Conservation (phyloP, 2,329 filamentous ascomycete genomes). For the Fusarium marasasianum region DNA sequence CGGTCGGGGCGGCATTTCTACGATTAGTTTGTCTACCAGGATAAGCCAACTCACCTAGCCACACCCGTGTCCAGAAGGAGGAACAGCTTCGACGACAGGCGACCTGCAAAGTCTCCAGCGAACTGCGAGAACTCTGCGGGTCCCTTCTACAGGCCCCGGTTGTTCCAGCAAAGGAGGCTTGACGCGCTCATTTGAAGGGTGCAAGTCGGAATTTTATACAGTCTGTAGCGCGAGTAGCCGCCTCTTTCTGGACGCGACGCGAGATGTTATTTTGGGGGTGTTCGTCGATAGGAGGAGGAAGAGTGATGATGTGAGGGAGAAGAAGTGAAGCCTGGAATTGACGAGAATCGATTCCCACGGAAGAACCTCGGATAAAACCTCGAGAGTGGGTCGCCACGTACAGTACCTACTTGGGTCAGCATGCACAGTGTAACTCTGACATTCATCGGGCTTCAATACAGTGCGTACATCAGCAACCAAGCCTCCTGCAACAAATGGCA, state of each 20-base stretch:
- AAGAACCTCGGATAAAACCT: background rate
- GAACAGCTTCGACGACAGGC: background rate
- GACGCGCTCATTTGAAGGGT: background rate
- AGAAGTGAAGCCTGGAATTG: background rate
- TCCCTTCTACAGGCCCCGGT: background rate
- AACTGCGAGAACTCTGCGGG: background rate
- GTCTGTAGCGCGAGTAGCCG: background rate
- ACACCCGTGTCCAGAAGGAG: background rate
- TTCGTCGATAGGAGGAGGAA: too few species aligned
- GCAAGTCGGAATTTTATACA: background rate
- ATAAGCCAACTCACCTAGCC: background rate
- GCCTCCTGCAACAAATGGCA: background rate
- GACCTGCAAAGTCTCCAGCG: background rate
- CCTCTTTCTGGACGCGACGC: background rate
- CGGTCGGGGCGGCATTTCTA: background rate
- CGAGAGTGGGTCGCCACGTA: background rate
- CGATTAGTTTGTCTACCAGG: background rate
- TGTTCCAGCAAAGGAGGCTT: background rate
- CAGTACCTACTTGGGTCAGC: background rate
- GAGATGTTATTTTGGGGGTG: background rate
- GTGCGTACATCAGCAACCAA: background rate
- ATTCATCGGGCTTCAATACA: rapidly evolving
- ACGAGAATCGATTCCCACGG: background rate
- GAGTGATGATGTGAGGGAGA: too few species aligned
- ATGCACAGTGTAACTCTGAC: background rate